A percentile compares a stretch with the other conserved stretches of the same genome.
Evolutionary conservation across 2,329 filamentous ascomycete genomes (phyloP).

Genomic region (Trichoderma asperellum): DNA sequence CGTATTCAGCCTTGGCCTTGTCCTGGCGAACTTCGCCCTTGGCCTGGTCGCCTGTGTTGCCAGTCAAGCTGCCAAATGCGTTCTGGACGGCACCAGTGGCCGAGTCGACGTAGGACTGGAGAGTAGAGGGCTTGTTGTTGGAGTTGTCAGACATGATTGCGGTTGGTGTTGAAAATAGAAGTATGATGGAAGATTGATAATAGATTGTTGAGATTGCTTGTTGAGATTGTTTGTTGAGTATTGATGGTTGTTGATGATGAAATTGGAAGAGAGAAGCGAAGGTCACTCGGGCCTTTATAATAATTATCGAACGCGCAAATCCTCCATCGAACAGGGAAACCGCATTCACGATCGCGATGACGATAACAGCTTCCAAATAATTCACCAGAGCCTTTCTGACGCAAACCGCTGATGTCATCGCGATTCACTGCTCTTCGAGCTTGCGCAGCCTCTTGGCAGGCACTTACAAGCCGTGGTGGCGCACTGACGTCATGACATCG

Average conservation of each 20-base stretch:
- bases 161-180: background rate
- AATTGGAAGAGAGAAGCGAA: background rate
- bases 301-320: background rate
- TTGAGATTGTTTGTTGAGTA: background rate
- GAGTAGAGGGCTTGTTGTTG: constrained; percentile 62
- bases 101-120: constrained; percentile 76
- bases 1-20: constrained; percentile 67
- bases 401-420: constrained; percentile 21
- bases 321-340: constrained; percentile 7
- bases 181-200: background rate
- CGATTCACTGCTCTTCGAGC: background rate
- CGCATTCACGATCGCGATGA: constrained; percentile 13
- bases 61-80: constrained; percentile 72
- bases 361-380: constrained; percentile 13
- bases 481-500: constrained; percentile 23
- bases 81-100: constrained; percentile 75
- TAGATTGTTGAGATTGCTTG: background rate
- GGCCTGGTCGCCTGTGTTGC: constrained; percentile 68
- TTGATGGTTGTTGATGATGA: background rate
- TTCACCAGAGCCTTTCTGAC: background rate
- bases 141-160: constrained; percentile 39
- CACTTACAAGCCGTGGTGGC: constrained; percentile 12
- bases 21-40: constrained; percentile 68
- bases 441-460: constrained; percentile 14
- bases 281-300: constrained; percentile 8